These are phyloP conservation scores for Hypoxylon sp. DNA, from an alignment of 2,329 filamentous ascomycete genomes.

Conservation along the genomic window DNA sequence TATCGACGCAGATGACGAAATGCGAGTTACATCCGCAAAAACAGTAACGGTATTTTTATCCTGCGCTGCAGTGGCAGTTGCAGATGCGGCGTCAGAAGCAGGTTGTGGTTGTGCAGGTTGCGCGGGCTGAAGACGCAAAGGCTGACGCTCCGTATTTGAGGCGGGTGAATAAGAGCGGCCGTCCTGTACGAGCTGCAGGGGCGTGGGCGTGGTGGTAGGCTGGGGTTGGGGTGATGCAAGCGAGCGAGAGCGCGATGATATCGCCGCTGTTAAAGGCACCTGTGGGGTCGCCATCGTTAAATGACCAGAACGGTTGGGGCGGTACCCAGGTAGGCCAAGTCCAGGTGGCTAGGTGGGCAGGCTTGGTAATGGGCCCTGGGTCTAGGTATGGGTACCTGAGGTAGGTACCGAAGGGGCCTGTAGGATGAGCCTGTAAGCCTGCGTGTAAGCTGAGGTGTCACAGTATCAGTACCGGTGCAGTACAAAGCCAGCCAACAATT, in stretches of 20 bases:
- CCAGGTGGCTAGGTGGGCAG: not conserved
- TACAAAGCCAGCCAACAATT: not conserved
- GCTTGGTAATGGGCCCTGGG: conserved; percentile 1
- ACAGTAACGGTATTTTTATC: not conserved
- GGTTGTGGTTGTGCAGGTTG: no score
- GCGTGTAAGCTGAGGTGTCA: not conserved
- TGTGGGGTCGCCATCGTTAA: conserved; percentile 36
- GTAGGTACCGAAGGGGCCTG: no score
- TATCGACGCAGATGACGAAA: conserved; percentile 21
- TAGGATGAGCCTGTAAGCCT: no score
- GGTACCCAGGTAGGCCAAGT: conserved; percentile 1
- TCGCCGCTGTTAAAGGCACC: conserved; percentile 23
- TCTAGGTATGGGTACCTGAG: no score
- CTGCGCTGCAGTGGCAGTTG: not conserved
- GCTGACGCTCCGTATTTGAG: conserved; percentile 14
- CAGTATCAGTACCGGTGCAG: not conserved
- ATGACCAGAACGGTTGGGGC: conserved; percentile 18
- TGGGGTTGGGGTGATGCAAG: conserved; percentile 6
- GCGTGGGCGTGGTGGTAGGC: no score
- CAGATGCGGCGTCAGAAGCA: conserved; percentile 3
- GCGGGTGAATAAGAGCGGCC: conserved; percentile 16
- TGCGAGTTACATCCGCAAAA: conserved; percentile 11
- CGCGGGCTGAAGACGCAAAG: conserved; percentile 12
- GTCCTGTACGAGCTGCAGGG: conserved; percentile 4
- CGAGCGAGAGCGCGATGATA: conserved; percentile 35